A percentile compares a stretch with the other conserved stretches of the same genome.
phyloP scores from a whole-genome alignment of 1,284 basidiomycete species.

The Apiotrichum domesticum region DNA sequence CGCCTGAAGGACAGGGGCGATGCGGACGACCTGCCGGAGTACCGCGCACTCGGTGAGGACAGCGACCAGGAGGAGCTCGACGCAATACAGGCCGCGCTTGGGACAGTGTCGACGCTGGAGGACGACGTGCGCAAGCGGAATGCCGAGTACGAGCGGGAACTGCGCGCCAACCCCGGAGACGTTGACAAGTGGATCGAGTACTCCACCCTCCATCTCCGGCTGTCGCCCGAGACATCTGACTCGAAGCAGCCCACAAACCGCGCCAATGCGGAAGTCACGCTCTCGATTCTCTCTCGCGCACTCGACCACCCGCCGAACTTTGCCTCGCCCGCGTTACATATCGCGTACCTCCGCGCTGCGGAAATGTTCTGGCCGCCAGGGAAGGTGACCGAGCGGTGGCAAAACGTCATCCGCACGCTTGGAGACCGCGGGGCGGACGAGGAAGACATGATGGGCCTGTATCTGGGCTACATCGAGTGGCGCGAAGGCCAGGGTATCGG shows the following conservation, averaged over 20 bases:
- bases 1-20: background rate
- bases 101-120: conserved; percentile 28
- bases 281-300: conserved; percentile 39
- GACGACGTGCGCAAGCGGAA: conserved; percentile 25
- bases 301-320: conserved; percentile 29
- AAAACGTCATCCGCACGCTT: conserved; percentile 32
- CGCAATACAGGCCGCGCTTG: conserved; percentile 17
- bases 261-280: conserved; percentile 38
- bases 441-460: conserved; percentile 34
- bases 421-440: conserved; percentile 11
- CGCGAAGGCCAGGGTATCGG: conserved; percentile 40
- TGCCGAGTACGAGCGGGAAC: conserved; percentile 29
- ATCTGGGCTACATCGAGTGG: conserved; percentile 43
- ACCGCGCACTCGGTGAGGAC: conserved; percentile 12
- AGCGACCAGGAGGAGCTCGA: conserved; percentile 11
- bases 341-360: conserved; percentile 36
- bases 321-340: conserved; percentile 27
- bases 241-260: conserved; percentile 11
- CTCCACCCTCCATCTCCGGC: conserved; percentile 32
- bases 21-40: conserved; percentile 7
- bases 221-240: conserved; percentile 5
- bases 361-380: conserved; percentile 32
- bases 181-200: conserved; percentile 37
- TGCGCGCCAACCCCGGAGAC: conserved; percentile 25
- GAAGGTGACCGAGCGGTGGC: conserved; percentile 41